Evolutionary conservation across 352 stramenopile genomes (phyloP).

Genomic region (Globisporangium nodosum): DNA sequence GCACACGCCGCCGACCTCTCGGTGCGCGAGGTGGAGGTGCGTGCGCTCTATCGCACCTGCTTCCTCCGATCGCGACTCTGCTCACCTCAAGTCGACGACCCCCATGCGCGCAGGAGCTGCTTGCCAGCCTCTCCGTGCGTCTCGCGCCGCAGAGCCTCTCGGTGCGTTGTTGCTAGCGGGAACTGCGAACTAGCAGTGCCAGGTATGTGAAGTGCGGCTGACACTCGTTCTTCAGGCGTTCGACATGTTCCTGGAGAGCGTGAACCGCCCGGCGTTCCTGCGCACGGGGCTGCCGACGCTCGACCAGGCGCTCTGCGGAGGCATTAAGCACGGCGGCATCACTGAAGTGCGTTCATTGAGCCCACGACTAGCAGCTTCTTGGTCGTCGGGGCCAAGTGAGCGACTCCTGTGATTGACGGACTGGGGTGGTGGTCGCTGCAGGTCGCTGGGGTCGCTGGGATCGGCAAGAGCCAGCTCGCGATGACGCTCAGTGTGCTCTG

Average conservation of each 20-base stretch:
- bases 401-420: too few species aligned
- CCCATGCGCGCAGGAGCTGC: constrained; percentile 27
- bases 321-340: constrained; percentile 45
- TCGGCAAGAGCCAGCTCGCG: constrained; percentile 70
- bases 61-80: neutral
- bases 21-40: constrained; percentile 48
- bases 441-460: constrained; percentile 62
- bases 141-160: constrained; percentile 36
- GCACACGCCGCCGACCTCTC: constrained; percentile 62
- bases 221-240: constrained; percentile 36
- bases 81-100: neutral
- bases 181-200: too few species aligned
- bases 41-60: neutral
- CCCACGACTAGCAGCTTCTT: too few species aligned
- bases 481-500: constrained; percentile 76
- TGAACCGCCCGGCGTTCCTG: constrained; percentile 57
- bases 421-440: constrained; percentile 11
- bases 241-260: constrained; percentile 71
- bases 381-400: neutral
- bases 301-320: constrained; percentile 59
- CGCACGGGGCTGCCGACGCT: constrained; percentile 55
- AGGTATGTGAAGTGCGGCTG: neutral
- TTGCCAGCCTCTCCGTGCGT: constrained; percentile 48
- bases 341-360: constrained; percentile 29
- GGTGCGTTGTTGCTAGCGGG: constrained; percentile 13